phyloP scores from a whole-genome alignment of 768 basidiomycete species.

The Mrakia blollopis region DNA sequence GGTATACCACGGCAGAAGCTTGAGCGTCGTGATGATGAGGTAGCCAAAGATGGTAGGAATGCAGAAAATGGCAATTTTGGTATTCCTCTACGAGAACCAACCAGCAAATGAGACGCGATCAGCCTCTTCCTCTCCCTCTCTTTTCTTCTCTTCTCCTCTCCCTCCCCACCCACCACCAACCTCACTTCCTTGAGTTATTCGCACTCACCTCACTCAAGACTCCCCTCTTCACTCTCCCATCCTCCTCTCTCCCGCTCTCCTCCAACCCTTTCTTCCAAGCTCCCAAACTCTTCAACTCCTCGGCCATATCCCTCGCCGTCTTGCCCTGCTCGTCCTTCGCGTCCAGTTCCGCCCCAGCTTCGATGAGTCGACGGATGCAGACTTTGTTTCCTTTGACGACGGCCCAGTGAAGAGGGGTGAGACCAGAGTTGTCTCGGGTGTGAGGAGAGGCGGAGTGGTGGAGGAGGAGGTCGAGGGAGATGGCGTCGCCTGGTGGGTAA shows the following conservation, averaged over 20 bases:
- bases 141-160: background rate
- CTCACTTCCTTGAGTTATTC: background rate
- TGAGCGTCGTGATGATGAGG: conserved; percentile 76
- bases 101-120: background rate
- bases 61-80: conserved; percentile 69
- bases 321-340: conserved; percentile 78
- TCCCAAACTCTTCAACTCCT: conserved; percentile 81
- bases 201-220: conserved; percentile 64
- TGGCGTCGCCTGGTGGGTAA: conserved; percentile 61
- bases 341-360: conserved; percentile 75
- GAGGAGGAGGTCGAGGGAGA: conserved; percentile 85
- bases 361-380: conserved; percentile 76
- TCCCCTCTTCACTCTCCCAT: conserved; percentile 61
- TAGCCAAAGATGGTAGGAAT: conserved; percentile 75
- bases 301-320: conserved; percentile 89
- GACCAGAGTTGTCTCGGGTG: conserved; percentile 69
- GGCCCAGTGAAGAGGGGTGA: conserved; percentile 93
- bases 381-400: conserved; percentile 84
- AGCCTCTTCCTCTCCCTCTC: background rate
- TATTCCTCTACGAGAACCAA: conserved; percentile 58
- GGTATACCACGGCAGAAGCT: conserved; percentile 83
- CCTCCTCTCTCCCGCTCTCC: conserved; percentile 76
- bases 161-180: background rate
- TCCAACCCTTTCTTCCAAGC: conserved; percentile 85
- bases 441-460: conserved; percentile 78